phyloP scores from a whole-genome alignment of 2,329 filamentous ascomycete species.

The Fusarium verticillioides region DNA sequence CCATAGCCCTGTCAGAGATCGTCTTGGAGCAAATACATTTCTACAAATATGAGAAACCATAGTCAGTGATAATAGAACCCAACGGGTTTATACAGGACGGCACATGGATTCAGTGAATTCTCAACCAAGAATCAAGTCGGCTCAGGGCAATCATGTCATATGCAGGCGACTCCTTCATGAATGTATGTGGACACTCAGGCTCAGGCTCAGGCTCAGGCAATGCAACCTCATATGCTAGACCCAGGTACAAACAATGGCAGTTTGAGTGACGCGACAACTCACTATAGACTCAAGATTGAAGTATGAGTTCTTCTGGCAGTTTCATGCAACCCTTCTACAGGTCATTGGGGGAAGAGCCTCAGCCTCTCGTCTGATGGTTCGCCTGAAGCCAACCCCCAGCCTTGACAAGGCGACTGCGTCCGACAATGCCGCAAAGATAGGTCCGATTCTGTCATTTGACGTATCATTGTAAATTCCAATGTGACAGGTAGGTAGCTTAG shows the following conservation, averaged over 20 bases:
- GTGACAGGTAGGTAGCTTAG: neutral
- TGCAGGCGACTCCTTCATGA: neutral
- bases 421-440: neutral
- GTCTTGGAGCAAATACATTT: neutral
- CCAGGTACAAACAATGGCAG: neutral
- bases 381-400: neutral
- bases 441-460: neutral
- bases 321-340: neutral
- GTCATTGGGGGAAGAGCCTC: neutral
- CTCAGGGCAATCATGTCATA: neutral
- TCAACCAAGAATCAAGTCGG: no score
- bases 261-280: neutral
- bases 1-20: neutral
- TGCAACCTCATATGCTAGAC: neutral
- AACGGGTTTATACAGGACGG: neutral
- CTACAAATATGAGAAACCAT: neutral
- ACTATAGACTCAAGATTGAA: neutral
- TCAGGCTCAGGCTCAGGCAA: neutral
- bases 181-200: neutral
- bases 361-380: neutral
- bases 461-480: conserved; percentile 9
- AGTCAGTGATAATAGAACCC: neutral
- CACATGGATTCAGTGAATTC: neutral
- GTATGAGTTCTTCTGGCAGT: neutral
- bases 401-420: neutral